Conservation (phyloP, 2,329 filamentous ascomycete genomes). For the Cytospora piceicola region DNA sequence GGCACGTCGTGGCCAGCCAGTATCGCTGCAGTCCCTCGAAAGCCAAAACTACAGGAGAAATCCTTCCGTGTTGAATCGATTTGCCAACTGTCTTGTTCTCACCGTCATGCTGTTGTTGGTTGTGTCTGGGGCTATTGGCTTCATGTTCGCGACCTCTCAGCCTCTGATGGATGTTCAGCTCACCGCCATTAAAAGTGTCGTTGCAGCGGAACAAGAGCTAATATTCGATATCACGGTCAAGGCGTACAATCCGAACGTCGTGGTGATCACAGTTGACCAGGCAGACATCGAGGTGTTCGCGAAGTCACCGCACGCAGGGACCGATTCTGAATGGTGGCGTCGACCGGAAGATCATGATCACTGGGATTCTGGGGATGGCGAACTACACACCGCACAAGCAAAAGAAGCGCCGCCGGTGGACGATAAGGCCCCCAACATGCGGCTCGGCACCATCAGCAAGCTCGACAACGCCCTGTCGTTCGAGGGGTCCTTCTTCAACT, state of each 20-base stretch:
- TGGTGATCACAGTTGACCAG: constrained; percentile 82
- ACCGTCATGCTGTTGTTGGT: constrained; percentile 79
- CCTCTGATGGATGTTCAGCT: constrained; percentile 80
- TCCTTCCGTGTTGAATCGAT: constrained; percentile 69
- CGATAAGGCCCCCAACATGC: constrained; percentile 77
- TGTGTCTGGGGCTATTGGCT: constrained; percentile 81
- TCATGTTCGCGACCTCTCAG: constrained; percentile 90
- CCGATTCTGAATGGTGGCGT: constrained; percentile 64
- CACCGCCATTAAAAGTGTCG: constrained; percentile 81
- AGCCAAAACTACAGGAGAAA: constrained; percentile 68
- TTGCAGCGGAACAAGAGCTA: constrained; percentile 91
- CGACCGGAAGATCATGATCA: constrained; percentile 41
- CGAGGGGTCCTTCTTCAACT: constrained; percentile 85
- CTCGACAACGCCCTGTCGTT: constrained; percentile 90
- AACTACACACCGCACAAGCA: constrained; percentile 38
- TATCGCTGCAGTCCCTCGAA: constrained; percentile 71
- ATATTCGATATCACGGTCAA: constrained; percentile 90
- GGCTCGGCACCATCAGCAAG: constrained; percentile 83
- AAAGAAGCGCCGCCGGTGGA: constrained; percentile 59
- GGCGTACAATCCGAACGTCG: constrained; percentile 90
- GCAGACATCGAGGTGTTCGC: constrained; percentile 94
- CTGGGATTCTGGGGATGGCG: constrained; percentile 30
- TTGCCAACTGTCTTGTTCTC: constrained; percentile 87
- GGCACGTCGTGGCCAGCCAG: constrained; percentile 53
- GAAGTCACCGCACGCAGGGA: constrained; percentile 87